phyloP scores from a whole-genome alignment of 2,329 filamentous ascomycete species.

The Fusarium oligoseptatum region DNA sequence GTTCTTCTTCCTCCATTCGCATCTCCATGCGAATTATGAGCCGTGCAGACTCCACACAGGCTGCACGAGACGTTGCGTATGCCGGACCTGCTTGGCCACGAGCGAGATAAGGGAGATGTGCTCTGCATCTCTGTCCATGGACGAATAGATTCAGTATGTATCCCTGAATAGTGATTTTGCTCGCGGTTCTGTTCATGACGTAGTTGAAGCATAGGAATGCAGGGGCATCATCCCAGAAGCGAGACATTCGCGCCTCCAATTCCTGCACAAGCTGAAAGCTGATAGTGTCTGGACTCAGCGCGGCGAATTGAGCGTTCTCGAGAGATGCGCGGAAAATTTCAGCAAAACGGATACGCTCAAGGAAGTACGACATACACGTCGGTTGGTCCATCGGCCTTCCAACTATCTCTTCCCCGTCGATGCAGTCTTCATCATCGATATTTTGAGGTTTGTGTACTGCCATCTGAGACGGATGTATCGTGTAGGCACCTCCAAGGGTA shows the following conservation, averaged over 20 bases:
- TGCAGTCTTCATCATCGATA: constrained; percentile 52
- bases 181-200: background rate
- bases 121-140: constrained; percentile 48
- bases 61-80: constrained; percentile 46
- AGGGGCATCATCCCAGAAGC: constrained; percentile 41
- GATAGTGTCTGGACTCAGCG: constrained; percentile 45
- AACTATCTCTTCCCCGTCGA: constrained; percentile 41
- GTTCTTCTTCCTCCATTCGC: constrained; percentile 36
- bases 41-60: constrained; percentile 43
- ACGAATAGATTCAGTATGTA: constrained; percentile 47
- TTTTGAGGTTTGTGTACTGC: constrained; percentile 52
- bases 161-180: constrained; percentile 42
- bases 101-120: constrained; percentile 49
- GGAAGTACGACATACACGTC: constrained; percentile 51
- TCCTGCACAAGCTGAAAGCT: constrained; percentile 48
- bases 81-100: constrained; percentile 34
- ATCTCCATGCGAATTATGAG: constrained; percentile 46
- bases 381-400: constrained; percentile 41
- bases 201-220: constrained; percentile 42
- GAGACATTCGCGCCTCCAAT: constrained; percentile 45
- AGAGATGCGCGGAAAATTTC: constrained; percentile 51
- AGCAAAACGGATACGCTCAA: constrained; percentile 52
- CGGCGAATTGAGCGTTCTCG: constrained; percentile 45
- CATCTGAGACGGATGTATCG: constrained; percentile 53
- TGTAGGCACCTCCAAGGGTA: constrained; percentile 49